Conservation (phyloP, 371 early-diverging fungal genomes). For the Actinomortierella ambigua region DNA sequence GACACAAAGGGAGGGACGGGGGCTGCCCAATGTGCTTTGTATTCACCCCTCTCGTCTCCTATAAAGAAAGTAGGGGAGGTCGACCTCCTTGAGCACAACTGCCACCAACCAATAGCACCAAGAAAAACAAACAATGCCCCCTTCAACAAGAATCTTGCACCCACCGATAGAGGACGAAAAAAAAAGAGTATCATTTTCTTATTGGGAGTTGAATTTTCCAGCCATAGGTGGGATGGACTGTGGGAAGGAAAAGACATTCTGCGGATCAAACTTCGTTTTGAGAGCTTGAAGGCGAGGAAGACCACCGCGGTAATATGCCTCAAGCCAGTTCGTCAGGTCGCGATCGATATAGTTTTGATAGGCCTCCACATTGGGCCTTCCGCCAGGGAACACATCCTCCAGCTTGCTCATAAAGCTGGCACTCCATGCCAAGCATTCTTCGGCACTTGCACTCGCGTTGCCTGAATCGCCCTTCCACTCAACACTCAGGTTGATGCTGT, state of each 20-base stretch:
- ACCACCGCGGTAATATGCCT: constrained; percentile 44
- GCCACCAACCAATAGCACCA: too few species aligned
- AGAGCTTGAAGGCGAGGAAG: constrained; percentile 27
- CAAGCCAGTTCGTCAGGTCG: constrained; percentile 26
- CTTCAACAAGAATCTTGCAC: too few species aligned
- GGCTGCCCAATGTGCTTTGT: too few species aligned
- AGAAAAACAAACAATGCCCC: too few species aligned
- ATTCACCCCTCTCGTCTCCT: too few species aligned
- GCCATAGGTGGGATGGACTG: constrained; percentile 45
- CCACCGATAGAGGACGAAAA: too few species aligned
- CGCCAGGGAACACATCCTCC: constrained; percentile 30
- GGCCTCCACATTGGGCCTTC: constrained; percentile 7
- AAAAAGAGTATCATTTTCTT: too few species aligned
- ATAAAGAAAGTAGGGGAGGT: too few species aligned
- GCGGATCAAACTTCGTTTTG: constrained; percentile 40
- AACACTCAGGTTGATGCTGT: constrained; percentile 40
- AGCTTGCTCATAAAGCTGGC: constrained; percentile 19
- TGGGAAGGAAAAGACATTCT: constrained; percentile 44
- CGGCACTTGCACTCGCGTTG: constrained; percentile 25
- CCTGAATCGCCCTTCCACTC: constrained; percentile 27
- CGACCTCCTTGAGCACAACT: too few species aligned
- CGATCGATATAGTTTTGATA: constrained; percentile 47
- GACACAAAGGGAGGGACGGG: too few species aligned
- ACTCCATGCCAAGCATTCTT: constrained; percentile 38
- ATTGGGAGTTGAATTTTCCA: too few species aligned